Conservation (phyloP, 257 asterid species). For the Echites panduratus region DNA sequence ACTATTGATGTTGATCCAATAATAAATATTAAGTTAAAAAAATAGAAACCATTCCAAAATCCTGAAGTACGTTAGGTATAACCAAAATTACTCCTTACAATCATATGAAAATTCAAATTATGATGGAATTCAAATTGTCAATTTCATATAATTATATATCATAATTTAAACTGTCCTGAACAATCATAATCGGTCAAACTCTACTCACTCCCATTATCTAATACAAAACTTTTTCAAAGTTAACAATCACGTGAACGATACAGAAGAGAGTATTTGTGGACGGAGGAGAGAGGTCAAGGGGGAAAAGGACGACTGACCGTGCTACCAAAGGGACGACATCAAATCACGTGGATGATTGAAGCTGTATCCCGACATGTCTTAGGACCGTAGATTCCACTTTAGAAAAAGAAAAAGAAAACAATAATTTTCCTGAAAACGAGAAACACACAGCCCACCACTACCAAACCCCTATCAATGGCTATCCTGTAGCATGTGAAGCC, state of each 20-base stretch:
- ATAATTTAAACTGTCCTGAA: too few relatives aligned
- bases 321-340: not conserved
- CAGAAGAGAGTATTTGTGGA: not conserved
- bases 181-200: too few relatives aligned
- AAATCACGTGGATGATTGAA: not conserved
- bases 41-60: too few relatives aligned
- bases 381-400: slow-evolving; percentile 3
- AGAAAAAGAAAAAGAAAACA: not conserved
- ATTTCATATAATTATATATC: too few relatives aligned
- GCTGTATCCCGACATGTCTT: not conserved
- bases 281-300: not conserved
- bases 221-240: not conserved
- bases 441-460: not conserved
- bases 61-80: too few relatives aligned
- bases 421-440: not conserved
- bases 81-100: too few relatives aligned
- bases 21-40: too few relatives aligned
- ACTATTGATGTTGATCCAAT: too few relatives aligned
- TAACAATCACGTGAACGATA: too few relatives aligned
- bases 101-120: too few relatives aligned
- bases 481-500: not conserved
- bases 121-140: too few relatives aligned
- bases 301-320: not conserved
- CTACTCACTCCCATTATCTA: not conserved
- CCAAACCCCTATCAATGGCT: too few relatives aligned